Evolutionary conservation across 345 rosid genomes (phyloP).

Genomic region (Syzygium grande): DNA sequence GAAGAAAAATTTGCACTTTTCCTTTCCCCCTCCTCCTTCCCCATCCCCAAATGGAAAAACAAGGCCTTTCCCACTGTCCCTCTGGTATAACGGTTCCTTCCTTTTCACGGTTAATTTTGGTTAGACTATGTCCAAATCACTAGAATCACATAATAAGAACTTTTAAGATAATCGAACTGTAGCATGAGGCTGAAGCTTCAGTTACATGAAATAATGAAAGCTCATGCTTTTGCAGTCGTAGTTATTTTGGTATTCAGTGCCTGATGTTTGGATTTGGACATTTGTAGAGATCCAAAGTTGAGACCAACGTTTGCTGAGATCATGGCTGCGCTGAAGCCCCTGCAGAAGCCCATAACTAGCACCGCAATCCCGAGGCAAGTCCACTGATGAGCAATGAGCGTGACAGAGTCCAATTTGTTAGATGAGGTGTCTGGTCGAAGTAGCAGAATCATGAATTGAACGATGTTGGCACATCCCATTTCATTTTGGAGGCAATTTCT

Average conservation of each 20-base stretch:
- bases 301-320: conserved; percentile 88
- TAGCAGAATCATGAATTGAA: neutral
- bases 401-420: neutral
- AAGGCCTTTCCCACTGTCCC: neutral
- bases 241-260: neutral
- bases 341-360: conserved; percentile 60
- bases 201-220: neutral
- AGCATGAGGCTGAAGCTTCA: neutral
- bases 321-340: conserved; percentile 78
- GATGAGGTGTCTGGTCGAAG: neutral
- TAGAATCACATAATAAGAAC: neutral
- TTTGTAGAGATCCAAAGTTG: conserved; percentile 68
- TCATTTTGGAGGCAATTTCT: neutral
- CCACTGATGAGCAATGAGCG: neutral
- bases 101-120: neutral
- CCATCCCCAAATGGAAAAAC: neutral
- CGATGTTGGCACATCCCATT: neutral
- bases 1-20: neutral
- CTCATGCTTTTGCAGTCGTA: neutral
- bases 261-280: neutral
- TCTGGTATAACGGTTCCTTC: neutral
- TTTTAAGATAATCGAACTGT: neutral
- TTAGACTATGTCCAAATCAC: neutral
- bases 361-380: conserved; percentile 31
- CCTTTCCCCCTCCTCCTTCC: neutral